Percentiles rank a stretch among this genome's conserved stretches.
Conservation (phyloP, 306 rosid genomes). For the Castanospermum australe region DNA sequence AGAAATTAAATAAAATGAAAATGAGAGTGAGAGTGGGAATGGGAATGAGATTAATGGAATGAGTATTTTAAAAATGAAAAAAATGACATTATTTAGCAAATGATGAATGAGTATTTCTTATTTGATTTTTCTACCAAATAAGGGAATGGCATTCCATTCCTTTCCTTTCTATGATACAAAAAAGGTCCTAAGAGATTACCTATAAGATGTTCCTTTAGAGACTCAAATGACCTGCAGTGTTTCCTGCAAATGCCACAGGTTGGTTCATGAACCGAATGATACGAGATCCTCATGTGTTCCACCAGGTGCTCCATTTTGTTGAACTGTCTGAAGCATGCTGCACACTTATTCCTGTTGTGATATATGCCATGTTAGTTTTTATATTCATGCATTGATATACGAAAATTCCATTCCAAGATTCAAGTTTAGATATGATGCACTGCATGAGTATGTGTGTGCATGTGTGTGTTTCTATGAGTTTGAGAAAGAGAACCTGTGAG, state of each 20-base stretch:
- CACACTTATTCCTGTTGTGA: constrained; percentile 79
- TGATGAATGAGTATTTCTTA: too few relatives aligned
- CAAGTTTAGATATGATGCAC: not conserved
- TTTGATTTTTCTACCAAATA: too few relatives aligned
- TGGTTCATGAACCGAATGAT: constrained; percentile 94
- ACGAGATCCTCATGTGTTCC: constrained; percentile 93
- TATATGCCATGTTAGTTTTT: not conserved
- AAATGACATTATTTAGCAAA: too few relatives aligned
- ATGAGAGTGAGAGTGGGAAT: too few relatives aligned
- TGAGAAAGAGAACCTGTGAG: constrained; percentile 57
- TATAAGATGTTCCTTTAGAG: constrained; percentile 89
- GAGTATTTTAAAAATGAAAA: too few relatives aligned
- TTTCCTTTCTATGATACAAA: too few relatives aligned
- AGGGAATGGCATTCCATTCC: too few relatives aligned
- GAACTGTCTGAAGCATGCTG: constrained; percentile 90
- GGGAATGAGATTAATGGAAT: too few relatives aligned
- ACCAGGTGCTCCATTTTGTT: constrained; percentile 89
- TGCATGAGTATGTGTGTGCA: not conserved
- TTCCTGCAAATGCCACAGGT: constrained; percentile 81
- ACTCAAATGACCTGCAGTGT: constrained; percentile 93
- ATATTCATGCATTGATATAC: not conserved
- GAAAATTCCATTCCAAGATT: not conserved
- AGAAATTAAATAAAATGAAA: too few relatives aligned
- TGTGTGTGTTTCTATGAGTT: too few relatives aligned
- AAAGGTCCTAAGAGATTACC: constrained; percentile 64